Evolutionary conservation across 331 rosid species (phyloP), one percentile per base, ranked within the genome.

Genomic region (Arachis monticola): DNA sequence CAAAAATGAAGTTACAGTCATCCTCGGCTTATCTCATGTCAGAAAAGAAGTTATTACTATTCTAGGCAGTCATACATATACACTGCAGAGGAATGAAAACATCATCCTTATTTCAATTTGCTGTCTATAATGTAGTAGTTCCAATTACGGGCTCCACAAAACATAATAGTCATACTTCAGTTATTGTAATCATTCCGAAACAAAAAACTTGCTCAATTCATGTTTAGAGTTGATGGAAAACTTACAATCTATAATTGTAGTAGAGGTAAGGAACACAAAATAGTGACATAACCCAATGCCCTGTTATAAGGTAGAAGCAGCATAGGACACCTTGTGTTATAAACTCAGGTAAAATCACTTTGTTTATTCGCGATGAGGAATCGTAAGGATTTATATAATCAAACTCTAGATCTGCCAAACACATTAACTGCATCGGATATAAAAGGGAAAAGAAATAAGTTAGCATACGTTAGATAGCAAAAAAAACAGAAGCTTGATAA

Each of bases 351-450:
- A 90, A 62, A 81, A 94, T 77, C 76, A 92, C 90, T 71, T 31
- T 83, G 83, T 94, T 94, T 62, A 94, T 92, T 70, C 92, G 85
- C 70, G 86, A 70, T 68, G 99, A 75, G 17, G 97, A 92, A 77
- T 94, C 99, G 71, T 88, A 94, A 13, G 99, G 97, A 87, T 94
- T 94, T 86, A 92, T 92, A 75, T 92, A 88, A 85, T 94, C 99
- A 52, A 94, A 92, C 79, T 94, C 99, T 2, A 94, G 87, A 85
- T 94, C 97, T 9, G 97, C 97, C 83, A 94, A 81, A 83, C 93
- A 90, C 97, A 95, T 92, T 59, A 95, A 91, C 99, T 95, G 93
- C 88, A 87, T 65, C 47, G 81, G 74, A 69, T 53, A 51, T 64
- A 17, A 60, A 52, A 64, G 55, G 6, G 8, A 8, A 8, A 44